Evolutionary conservation across 2,329 filamentous ascomycete genomes (phyloP).

Genomic region (Fusarium nematophilum): DNA sequence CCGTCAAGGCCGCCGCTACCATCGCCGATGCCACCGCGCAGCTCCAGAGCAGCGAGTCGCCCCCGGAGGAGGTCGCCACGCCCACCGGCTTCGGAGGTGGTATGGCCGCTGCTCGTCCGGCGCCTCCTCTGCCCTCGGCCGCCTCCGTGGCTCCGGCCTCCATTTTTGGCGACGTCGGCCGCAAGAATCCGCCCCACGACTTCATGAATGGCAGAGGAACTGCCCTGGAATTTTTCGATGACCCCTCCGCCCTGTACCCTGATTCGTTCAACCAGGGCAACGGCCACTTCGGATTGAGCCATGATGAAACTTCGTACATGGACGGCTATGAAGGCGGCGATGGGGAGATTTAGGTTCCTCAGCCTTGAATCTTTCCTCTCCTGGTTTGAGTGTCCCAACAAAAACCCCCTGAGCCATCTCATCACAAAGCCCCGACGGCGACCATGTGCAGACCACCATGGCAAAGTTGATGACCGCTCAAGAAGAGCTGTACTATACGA

Average conservation of each 20-base stretch:
- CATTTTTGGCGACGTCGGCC: slow-evolving; percentile 41
- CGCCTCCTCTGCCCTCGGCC: slow-evolving; percentile 1
- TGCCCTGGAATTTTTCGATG: slow-evolving; percentile 11
- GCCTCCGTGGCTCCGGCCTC: slow-evolving; percentile 11
- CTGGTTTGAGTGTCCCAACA: neutral
- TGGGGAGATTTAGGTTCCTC: slow-evolving; percentile 49
- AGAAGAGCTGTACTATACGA: slow-evolving; percentile 19
- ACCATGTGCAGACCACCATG: neutral
- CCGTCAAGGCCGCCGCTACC: slow-evolving; percentile 48
- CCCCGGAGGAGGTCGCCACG: slow-evolving; percentile 31
- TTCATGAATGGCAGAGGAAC: neutral
- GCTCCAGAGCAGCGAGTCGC: slow-evolving; percentile 46
- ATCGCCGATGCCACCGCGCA: slow-evolving; percentile 46
- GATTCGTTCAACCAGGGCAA: neutral
- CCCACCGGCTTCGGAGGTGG: neutral
- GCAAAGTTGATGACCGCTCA: neutral
- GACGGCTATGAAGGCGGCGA: slow-evolving; percentile 41
- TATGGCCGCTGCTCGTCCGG: neutral
- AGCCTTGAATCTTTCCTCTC: neutral
- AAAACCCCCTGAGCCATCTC: neutral
- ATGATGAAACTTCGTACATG: slow-evolving; percentile 24
- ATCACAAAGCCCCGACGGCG: neutral
- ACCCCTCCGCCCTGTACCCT: neutral
- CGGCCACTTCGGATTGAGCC: neutral
- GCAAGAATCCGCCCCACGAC: slow-evolving; percentile 13